These are phyloP conservation scores for Candida manassasensis DNA, from an alignment of 805 yeast genomes.

Conservation along the genomic window DNA sequence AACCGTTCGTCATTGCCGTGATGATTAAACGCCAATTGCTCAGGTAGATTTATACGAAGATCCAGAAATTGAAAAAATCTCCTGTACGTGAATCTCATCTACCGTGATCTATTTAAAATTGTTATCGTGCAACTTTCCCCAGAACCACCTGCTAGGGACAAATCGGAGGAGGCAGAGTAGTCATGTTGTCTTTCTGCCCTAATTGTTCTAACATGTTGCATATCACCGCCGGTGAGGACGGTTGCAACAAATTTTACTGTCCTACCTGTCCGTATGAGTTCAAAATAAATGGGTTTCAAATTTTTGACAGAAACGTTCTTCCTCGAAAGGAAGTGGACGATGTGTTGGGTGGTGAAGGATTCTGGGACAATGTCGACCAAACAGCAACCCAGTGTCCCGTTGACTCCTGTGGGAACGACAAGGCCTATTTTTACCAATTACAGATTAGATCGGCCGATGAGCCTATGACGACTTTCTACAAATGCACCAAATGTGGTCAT, in stretches of 20 bases:
- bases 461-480: slow-evolving; percentile 98
- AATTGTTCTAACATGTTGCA: slow-evolving; percentile 88
- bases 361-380: slow-evolving; percentile 99
- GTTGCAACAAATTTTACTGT: slow-evolving; percentile 71
- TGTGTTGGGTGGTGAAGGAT: slow-evolving; percentile 93
- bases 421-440: slow-evolving; percentile 94
- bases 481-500: slow-evolving; percentile 87
- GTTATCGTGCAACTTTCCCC: too few relatives aligned
- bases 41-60: background rate
- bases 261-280: slow-evolving; percentile 95
- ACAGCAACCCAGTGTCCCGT: slow-evolving; percentile 89
- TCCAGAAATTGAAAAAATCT: background rate
- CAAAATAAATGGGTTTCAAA: slow-evolving; percentile 75
- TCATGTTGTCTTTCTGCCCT: slow-evolving; percentile 95
- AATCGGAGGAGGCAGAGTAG: slow-evolving; percentile 1
- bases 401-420: slow-evolving; percentile 78
- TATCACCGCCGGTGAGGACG: slow-evolving; percentile 46
- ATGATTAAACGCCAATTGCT: background rate
- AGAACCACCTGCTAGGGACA: background rate
- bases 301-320: slow-evolving; percentile 79
- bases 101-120: too few relatives aligned
- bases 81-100: slow-evolving; percentile 1
- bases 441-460: slow-evolving; percentile 98
- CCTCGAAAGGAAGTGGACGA: slow-evolving; percentile 92
- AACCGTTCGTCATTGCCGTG: background rate